A percentile compares a stretch with the other conserved stretches of the same genome.
phyloP scores from a whole-genome alignment of 2,329 filamentous ascomycete species.

The Diaporthe amygdali region DNA sequence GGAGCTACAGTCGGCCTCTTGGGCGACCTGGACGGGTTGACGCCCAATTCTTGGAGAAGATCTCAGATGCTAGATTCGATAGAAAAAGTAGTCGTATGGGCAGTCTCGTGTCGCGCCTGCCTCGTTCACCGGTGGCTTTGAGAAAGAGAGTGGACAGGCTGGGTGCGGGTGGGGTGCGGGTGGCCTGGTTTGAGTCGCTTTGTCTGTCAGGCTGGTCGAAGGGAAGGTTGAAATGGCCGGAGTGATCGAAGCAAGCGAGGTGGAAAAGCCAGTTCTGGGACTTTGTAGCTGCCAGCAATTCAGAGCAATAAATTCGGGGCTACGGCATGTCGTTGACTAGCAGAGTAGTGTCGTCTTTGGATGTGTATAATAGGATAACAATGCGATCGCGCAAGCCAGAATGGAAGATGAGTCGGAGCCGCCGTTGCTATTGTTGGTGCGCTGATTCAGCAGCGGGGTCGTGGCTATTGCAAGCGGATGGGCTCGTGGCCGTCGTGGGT shows the following conservation, averaged over 20 bases:
- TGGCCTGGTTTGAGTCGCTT: neutral
- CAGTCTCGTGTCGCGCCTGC: neutral
- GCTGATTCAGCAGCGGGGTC: neutral
- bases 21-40: neutral
- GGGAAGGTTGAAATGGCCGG: neutral
- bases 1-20: neutral
- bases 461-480: neutral
- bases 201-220: neutral
- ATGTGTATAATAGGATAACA: slow-evolving; percentile 1
- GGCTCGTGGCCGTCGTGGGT: slow-evolving; percentile 6
- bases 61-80: neutral
- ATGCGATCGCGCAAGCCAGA: slow-evolving; percentile 11
- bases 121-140: neutral
- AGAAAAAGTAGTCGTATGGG: neutral
- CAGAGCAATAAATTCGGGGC: neutral
- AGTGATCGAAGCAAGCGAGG: neutral
- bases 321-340: neutral
- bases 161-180: neutral
- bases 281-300: neutral
- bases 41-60: neutral
- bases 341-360: neutral
- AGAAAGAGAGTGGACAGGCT: neutral
- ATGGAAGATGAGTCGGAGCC: neutral
- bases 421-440: neutral
- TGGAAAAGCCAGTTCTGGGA: neutral